phyloP scores from a whole-genome alignment of 192 early-diverging fungal genomes.

The Linnemannia hyalina region DNA sequence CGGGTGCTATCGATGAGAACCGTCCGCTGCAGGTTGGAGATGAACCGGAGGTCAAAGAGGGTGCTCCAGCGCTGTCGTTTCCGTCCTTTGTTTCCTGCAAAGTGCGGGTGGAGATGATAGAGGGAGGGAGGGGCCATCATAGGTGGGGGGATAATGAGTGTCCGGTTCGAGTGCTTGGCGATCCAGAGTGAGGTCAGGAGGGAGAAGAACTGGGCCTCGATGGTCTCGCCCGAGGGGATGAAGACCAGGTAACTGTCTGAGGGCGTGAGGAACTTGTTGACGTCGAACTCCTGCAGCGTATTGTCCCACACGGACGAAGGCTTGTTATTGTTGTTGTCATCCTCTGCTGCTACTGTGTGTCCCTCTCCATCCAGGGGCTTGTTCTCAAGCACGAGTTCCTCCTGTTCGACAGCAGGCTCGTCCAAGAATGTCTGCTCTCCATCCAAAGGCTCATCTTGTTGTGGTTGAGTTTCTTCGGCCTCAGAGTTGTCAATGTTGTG shows the following conservation, averaged over 20 bases:
- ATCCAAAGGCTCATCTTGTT: slow-evolving; percentile 8
- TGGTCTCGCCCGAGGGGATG: slow-evolving; percentile 48
- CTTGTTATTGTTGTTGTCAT: background rate
- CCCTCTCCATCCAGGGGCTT: background rate
- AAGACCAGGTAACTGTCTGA: slow-evolving; percentile 36
- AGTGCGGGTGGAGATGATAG: slow-evolving; percentile 18
- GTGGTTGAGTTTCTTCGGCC: background rate
- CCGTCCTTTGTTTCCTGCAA: slow-evolving; percentile 29
- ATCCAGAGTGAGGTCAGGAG: slow-evolving; percentile 51
- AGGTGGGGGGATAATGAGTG: slow-evolving; percentile 40
- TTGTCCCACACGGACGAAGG: background rate
- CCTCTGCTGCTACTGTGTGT: too few species aligned
- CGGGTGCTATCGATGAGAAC: slow-evolving; percentile 30
- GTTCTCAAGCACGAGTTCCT: background rate
- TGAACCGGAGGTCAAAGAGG: slow-evolving; percentile 28
- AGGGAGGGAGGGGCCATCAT: slow-evolving; percentile 49
- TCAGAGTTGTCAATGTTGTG: background rate
- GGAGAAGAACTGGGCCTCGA: slow-evolving; percentile 42
- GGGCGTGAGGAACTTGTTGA: slow-evolving; percentile 12
- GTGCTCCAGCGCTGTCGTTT: slow-evolving; percentile 49
- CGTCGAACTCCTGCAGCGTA: slow-evolving; percentile 29
- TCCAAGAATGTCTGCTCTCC: background rate
- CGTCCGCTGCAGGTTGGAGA: slow-evolving; percentile 6
- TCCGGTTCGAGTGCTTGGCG: slow-evolving; percentile 48
- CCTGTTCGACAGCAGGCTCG: background rate